Evolutionary conservation across 805 yeast genomes (phyloP).

Genomic region (Naumovozyma castellii): DNA sequence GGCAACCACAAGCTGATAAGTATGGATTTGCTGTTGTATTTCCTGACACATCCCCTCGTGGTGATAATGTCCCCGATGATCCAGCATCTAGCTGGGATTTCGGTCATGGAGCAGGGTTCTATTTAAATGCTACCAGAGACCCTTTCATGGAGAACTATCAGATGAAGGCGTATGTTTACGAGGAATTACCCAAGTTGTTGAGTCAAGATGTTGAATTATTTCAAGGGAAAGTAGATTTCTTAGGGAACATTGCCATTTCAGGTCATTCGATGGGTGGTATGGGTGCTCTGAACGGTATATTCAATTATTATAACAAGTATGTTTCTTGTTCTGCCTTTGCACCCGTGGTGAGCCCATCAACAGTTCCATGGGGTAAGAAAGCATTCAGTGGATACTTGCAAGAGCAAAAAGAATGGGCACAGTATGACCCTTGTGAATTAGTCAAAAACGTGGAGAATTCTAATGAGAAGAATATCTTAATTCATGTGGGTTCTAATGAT

Average conservation of each 20-base stretch:
- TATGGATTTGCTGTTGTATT: constrained; percentile 81
- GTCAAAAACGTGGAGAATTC: constrained; percentile 31
- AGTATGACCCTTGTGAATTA: constrained; percentile 79
- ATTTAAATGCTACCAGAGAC: constrained; percentile 69
- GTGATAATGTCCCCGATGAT: constrained; percentile 71
- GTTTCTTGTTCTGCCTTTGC: constrained; percentile 73
- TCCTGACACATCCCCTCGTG: constrained; percentile 97
- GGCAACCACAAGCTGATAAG: constrained; percentile 70
- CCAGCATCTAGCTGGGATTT: constrained; percentile 59
- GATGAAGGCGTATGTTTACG: constrained; percentile 76
- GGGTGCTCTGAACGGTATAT: constrained; percentile 70
- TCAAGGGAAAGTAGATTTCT: constrained; percentile 47
- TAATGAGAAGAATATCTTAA: constrained; percentile 51
- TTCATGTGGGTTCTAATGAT: constrained; percentile 77
- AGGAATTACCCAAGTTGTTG: constrained; percentile 56
- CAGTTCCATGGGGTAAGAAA: constrained; percentile 82
- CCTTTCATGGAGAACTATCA: constrained; percentile 68
- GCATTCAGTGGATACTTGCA: constrained; percentile 67
- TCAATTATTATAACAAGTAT: constrained; percentile 54
- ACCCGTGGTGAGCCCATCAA: constrained; percentile 75
- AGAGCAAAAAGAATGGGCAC: constrained; percentile 42
- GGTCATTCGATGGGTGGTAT: constrained; percentile 99
- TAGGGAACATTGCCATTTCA: constrained; percentile 55
- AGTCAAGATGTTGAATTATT: constrained; percentile 20
- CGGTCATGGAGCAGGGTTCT: constrained; percentile 94